phyloP scores from a whole-genome alignment of 768 basidiomycete species.

The Fomitopsis serialis region DNA sequence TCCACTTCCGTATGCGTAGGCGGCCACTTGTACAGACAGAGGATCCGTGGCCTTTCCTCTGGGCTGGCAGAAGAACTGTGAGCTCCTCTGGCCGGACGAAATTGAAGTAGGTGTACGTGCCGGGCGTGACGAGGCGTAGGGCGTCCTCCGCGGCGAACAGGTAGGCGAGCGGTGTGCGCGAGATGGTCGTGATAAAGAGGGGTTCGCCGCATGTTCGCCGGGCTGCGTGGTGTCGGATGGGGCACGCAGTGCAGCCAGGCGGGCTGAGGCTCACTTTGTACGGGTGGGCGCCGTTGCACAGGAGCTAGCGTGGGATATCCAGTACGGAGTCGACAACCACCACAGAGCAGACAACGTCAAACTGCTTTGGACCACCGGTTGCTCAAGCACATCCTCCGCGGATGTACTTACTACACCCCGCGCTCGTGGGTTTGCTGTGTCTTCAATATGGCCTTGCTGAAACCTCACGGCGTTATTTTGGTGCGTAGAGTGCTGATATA shows the following conservation, averaged over 20 bases:
- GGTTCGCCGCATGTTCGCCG: constrained; percentile 90
- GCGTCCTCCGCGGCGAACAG: constrained; percentile 77
- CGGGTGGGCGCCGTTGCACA: constrained; percentile 74
- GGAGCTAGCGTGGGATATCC: constrained; percentile 81
- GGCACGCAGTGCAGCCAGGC: not conserved
- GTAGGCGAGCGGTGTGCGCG: constrained; percentile 72
- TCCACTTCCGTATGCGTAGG: constrained; percentile 69
- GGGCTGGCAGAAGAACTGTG: constrained; percentile 64
- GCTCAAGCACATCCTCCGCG: constrained; percentile 67
- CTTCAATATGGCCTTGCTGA: no score
- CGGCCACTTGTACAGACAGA: constrained; percentile 39
- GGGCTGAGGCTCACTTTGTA: constrained; percentile 61
- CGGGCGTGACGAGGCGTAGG: constrained; percentile 71
- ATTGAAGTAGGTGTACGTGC: constrained; percentile 91
- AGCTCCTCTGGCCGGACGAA: constrained; percentile 87
- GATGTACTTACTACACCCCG: no score
- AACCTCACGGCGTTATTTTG: no score
- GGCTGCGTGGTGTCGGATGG: constrained; percentile 51
- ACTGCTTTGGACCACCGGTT: constrained; percentile 49
- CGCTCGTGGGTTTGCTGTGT: no score
- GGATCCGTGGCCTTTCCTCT: constrained; percentile 44
- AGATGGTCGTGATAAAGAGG: constrained; percentile 93
- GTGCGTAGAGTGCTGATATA: no score
- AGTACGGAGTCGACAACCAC: constrained; percentile 99
- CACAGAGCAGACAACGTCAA: constrained; percentile 94